A percentile compares a stretch with the other conserved stretches of the same genome.
phyloP scores from a whole-genome alignment of 441 rosid genomes.

The Croton laevigatus region DNA sequence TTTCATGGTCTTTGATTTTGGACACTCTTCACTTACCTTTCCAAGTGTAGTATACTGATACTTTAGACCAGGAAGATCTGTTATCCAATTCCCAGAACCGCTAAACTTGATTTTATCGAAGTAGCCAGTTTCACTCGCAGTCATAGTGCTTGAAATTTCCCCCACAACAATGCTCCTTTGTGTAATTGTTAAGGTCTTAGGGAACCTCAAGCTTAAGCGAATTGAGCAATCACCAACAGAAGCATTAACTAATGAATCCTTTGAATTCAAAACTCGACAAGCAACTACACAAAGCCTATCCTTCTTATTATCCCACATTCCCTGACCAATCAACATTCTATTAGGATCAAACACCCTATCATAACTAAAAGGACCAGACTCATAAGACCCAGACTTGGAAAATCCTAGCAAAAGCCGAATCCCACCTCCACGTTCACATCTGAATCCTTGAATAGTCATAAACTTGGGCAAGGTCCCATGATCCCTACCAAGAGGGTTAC shows the following conservation, averaged over 20 bases:
- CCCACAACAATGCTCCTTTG: slow-evolving; percentile 47
- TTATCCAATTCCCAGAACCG: slow-evolving; percentile 31
- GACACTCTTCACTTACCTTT: slow-evolving; percentile 40
- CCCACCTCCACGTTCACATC: slow-evolving; percentile 43
- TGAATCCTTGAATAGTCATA: slow-evolving; percentile 38
- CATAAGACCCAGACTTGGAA: slow-evolving; percentile 25
- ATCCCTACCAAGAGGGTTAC: slow-evolving; percentile 39
- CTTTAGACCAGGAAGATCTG: slow-evolving; percentile 40
- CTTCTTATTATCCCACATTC: slow-evolving; percentile 65
- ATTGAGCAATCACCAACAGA: slow-evolving; percentile 65
- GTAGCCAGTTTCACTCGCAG: slow-evolving; percentile 42
- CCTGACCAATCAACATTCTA: slow-evolving; percentile 65
- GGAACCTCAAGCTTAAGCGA: slow-evolving; percentile 67
- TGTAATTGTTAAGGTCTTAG: slow-evolving; percentile 43
- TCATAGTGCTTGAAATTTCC: slow-evolving; percentile 55
- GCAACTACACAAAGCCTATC: slow-evolving; percentile 60
- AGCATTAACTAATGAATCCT: slow-evolving; percentile 43
- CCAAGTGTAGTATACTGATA: slow-evolving; percentile 56
- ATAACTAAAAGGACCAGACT: slow-evolving; percentile 28
- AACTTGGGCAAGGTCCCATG: slow-evolving; percentile 35
- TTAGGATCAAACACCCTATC: slow-evolving; percentile 56
- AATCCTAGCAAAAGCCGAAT: slow-evolving; percentile 55
- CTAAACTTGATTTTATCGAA: slow-evolving; percentile 46
- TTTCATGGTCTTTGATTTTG: slow-evolving; percentile 30
- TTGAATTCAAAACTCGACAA: slow-evolving; percentile 57